Base-by-base conservation (phyloP, 2,329 filamentous ascomycete genomes). In the Emmonsia crescens region DNA sequence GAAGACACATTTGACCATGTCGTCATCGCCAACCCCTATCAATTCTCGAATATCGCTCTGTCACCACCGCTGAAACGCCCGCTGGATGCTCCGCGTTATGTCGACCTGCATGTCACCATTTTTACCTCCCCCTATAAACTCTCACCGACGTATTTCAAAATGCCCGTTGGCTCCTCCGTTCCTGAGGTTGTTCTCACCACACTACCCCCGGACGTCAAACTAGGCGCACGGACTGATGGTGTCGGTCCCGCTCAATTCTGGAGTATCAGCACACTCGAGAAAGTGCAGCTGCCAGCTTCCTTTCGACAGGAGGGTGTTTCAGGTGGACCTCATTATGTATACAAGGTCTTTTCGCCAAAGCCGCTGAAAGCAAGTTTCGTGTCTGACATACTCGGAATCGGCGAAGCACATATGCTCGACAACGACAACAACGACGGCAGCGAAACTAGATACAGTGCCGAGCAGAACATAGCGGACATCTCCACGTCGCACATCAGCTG, bases 101-200 rank as follows among this genome's bases (percentile, higher is more conserved):
- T 91, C 2, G 83, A 83, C 56, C 82, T 97, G 0, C 88, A 97
- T 70, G 93, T 96, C 59, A 97, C 93, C 0, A 83, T 97, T 0
- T 93, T 99, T 69, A 81, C 92, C 0, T 89, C 91, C 0, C 85
- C 89, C 0, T 83, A 86, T 67, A 80, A 77, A n/a, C 81, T 96
- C n/a, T 86, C 83, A 24, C 82, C 88, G 0, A 73, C 73, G 2
- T 91, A 85, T 71, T 97, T 97, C 78, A 83, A 84, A 61, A 79
- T 95, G 1, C 70, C 79, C 0, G 58, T 67, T 5, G 67, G 68
- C 14, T 66, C 64, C 80, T 72, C 77, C 19, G 83, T 88, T 0
- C 94, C 94, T 0, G 85, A 84, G 63, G 85, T 84, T 24, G 83
- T 99, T 55, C 83, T 96, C 59, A 97, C 94, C 0, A 97, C 93